Percentiles rank a stretch among this genome's conserved stretches.
Evolutionary conservation across 2,329 filamentous ascomycete species (phyloP).

Genomic region (Sarocladium brachiariae): DNA sequence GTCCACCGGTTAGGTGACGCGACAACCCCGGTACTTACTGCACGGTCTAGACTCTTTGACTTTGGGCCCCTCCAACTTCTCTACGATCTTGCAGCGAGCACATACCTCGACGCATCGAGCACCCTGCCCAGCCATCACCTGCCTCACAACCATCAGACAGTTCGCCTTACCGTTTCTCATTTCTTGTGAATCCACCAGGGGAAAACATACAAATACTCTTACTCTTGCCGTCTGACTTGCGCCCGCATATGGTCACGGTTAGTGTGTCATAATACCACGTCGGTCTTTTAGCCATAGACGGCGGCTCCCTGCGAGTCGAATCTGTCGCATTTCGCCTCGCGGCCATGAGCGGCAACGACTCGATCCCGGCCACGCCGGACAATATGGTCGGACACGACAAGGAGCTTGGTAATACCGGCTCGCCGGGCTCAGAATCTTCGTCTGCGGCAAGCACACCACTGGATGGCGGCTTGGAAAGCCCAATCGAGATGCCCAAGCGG

Average conservation of each 20-base stretch:
- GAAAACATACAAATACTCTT: not conserved
- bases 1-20: not conserved
- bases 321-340: slow-evolving; percentile 9
- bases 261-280: not conserved
- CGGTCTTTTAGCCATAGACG: not conserved
- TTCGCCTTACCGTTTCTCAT: slow-evolving; percentile 7
- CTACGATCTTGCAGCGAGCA: slow-evolving; percentile 1
- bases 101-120: slow-evolving; percentile 1
- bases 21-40: not conserved
- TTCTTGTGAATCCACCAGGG: slow-evolving; percentile 12
- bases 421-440: slow-evolving; percentile 38
- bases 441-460: slow-evolving; percentile 43
- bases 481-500: slow-evolving; percentile 37
- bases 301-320: not conserved
- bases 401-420: slow-evolving; percentile 29
- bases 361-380: slow-evolving; percentile 39
- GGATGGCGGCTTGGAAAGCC: slow-evolving; percentile 29
- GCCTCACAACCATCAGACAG: not conserved
- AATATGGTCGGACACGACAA: slow-evolving; percentile 28
- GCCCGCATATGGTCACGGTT: slow-evolving; percentile 17
- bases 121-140: slow-evolving; percentile 3
- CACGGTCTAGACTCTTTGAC: slow-evolving; percentile 8
- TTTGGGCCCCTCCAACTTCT: slow-evolving; percentile 6
- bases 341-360: slow-evolving; percentile 24
- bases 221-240: slow-evolving; percentile 27